Evolutionary conservation across 192 early-diverging fungal species (phyloP).

Genomic region (Backusella morwellensis): DNA sequence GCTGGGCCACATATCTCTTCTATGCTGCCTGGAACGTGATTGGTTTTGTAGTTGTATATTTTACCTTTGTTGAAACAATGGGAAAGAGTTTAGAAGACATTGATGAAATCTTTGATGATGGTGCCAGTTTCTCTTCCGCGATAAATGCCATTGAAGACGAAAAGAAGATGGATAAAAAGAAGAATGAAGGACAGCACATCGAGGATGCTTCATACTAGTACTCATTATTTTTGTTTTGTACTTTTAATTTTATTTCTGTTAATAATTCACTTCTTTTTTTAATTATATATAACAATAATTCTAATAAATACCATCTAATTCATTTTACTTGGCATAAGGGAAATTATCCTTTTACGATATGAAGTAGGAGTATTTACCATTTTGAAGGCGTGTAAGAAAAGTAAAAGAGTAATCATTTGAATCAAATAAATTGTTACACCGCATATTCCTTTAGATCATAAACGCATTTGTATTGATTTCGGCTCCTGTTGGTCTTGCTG

Average conservation of each 20-base stretch:
- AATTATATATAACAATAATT: neutral
- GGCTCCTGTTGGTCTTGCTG: neutral
- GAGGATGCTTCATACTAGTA: neutral
- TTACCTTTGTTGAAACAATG: conserved; percentile 24
- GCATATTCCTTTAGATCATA: neutral
- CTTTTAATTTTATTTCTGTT: neutral
- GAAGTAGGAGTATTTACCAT: neutral
- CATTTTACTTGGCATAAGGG: neutral
- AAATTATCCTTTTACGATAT: neutral
- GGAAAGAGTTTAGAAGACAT: conserved; percentile 46
- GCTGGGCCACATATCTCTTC: conserved; percentile 18
- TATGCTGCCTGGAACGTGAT: conserved; percentile 17
- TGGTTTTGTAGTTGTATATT: neutral
- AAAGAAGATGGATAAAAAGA: neutral
- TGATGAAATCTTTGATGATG: conserved; percentile 39
- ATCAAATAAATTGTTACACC: neutral
- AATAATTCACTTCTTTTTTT: neutral
- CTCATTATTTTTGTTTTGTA: neutral
- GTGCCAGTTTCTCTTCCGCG: neutral
- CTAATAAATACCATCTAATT: neutral
- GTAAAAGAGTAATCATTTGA: neutral
- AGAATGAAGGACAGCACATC: neutral
- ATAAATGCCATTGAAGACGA: neutral
- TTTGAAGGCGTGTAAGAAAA: neutral
- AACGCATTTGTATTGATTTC: neutral